Conservation (phyloP, 169 alveolate genomes). For the Eimeria tenella region DNA sequence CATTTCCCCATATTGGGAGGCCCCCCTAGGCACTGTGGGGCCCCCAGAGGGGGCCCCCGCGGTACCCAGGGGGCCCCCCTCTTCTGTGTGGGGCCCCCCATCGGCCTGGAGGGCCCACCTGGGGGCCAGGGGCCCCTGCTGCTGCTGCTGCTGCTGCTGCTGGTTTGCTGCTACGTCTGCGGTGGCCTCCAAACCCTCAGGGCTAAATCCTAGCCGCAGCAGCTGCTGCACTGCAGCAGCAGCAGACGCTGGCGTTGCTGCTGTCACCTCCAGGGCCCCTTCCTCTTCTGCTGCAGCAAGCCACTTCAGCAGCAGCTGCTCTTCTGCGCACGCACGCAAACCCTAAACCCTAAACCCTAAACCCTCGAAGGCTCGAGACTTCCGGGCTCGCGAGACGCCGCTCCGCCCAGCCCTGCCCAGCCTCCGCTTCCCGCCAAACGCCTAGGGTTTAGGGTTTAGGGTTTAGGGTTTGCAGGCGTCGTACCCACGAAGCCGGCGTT, state of each 20-base stretch:
- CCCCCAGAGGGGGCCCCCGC: neutral
- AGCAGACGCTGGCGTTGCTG: constrained; percentile 13
- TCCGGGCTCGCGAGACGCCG: no score
- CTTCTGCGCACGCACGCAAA: neutral
- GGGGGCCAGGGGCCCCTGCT: neutral
- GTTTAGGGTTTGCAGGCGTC: neutral
- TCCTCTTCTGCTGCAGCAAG: neutral
- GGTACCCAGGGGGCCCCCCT: constrained; percentile 2
- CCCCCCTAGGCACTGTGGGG: neutral
- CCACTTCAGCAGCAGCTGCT: neutral
- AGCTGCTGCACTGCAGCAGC: constrained; percentile 4
- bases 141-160: constrained; percentile 10
- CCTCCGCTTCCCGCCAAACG: no score
- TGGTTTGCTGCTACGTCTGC: neutral
- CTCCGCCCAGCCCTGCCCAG: no score
- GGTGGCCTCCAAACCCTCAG: no score
- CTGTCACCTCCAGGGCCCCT: neutral
- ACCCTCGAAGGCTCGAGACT: neutral
- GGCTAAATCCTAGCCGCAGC: constrained; percentile 30
- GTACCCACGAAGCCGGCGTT: neutral
- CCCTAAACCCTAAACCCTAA: constrained; percentile 25
- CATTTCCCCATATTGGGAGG: neutral
- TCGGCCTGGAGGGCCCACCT: neutral
- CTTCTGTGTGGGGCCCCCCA: neutral
- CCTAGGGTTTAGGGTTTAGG: constrained; percentile 24